Base-by-base conservation (phyloP, 306 rosid species). In the Coriaria nepalensis region DNA sequence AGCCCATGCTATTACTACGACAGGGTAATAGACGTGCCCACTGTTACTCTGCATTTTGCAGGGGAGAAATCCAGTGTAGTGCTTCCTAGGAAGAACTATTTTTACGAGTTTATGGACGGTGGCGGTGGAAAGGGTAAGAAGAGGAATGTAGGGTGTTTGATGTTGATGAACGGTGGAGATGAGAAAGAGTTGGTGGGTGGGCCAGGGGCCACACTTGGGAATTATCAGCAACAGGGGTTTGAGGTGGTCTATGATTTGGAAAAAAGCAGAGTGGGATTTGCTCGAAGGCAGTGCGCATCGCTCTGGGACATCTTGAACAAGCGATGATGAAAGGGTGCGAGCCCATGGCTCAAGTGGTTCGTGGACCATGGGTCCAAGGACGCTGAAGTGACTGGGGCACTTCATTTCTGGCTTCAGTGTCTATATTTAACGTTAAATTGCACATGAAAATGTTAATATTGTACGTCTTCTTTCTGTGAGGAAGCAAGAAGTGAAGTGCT, bases 141-240 rank as follows among this genome's bases (percentile, higher is more conserved):
- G 50, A 43, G 72, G 60, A 77, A 45, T 5, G 98, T 85, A 1
- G 98, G 95, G 7, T 90, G 98, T 44, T 37, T 86, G 84, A 85
- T 85, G 95, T 6, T 90, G 64, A 81, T 90, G 92, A 71, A 79
- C 87, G 95, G 94, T 10, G 98, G 95, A 0, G 87, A 79, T 75
- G 95, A 79, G 14, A 37, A 35, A n/a, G 97, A 88, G 14, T 66
- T 71, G 13, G 62, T 56, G 6, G 93, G 71, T 56, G 97, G 97
- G 52, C 97, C 97, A 5, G 82, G 82, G 40, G 98, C 95, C 2
- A 82, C 74, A 0, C 79, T 90, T 0, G 98, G 98, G 34, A 90
- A 90, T 63, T 90, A 90, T 7, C 95, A 90, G 43, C 98, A 90
- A 51, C 98, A 90, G 37, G 94, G 95, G 0, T 84, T 90, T 53